phyloP scores from a whole-genome alignment of 768 basidiomycete species.

The Suillus hirtellus region DNA sequence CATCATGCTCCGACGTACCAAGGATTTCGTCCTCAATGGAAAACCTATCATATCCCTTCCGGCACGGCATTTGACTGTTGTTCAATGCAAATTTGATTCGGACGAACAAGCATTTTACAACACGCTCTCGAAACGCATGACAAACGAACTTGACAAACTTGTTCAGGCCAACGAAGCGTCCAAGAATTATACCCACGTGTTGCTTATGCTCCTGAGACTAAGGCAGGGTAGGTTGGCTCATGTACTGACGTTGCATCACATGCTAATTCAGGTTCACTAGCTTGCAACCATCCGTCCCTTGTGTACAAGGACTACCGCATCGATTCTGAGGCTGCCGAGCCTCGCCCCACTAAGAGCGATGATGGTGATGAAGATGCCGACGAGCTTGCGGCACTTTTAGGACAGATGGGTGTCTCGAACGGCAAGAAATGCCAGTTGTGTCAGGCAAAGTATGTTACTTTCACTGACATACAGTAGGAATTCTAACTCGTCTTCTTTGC shows the following conservation, averaged over 20 bases:
- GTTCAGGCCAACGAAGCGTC: constrained; percentile 50
- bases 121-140: constrained; percentile 68
- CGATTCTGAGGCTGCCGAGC: constrained; percentile 77
- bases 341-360: constrained; percentile 52
- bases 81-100: constrained; percentile 75
- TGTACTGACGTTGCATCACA: background rate
- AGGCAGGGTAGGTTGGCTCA: constrained; percentile 72
- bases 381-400: constrained; percentile 75
- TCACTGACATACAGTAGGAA: background rate
- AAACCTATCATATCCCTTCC: constrained; percentile 84
- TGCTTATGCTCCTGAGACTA: constrained; percentile 74
- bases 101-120: constrained; percentile 82
- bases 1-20: constrained; percentile 88
- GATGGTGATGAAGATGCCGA: constrained; percentile 63
- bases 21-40: constrained; percentile 72
- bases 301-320: constrained; percentile 73
- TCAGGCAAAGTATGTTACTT: constrained; percentile 57
- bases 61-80: constrained; percentile 62
- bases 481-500: constrained; percentile 4
- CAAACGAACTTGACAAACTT: constrained; percentile 65
- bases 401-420: constrained; percentile 58
- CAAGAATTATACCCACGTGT: constrained; percentile 67
- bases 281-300: constrained; percentile 87
- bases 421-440: constrained; percentile 79
- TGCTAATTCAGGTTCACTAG: constrained; percentile 38